Evolutionary conservation across 345 rosid genomes (phyloP).

Genomic region (Dipteronia sinensis): DNA sequence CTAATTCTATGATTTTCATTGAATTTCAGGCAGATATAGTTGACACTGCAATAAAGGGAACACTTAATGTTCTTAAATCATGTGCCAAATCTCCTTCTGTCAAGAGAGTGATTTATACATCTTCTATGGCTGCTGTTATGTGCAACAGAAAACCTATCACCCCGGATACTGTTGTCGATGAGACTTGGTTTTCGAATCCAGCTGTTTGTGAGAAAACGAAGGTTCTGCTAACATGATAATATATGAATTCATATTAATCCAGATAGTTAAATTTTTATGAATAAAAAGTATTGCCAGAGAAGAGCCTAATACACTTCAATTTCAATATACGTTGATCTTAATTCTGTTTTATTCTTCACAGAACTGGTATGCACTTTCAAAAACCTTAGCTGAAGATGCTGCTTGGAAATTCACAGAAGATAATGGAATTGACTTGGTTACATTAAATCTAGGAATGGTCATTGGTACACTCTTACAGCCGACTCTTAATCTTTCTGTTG

Average conservation of each 20-base stretch:
- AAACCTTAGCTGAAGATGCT: constrained; percentile 48
- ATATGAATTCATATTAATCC: background rate
- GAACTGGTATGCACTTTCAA: constrained; percentile 45
- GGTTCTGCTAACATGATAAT: constrained; percentile 18
- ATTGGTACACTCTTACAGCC: constrained; percentile 51
- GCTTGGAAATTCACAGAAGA: constrained; percentile 47
- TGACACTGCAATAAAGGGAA: background rate
- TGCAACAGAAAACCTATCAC: constrained; percentile 31
- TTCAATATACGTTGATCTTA: background rate
- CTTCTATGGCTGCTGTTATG: constrained; percentile 46
- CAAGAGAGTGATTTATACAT: constrained; percentile 54
- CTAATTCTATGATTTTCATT: background rate
- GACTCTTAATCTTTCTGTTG: constrained; percentile 30
- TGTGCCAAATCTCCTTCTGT: constrained; percentile 31
- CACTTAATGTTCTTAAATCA: constrained; percentile 17
- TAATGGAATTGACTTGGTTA: constrained; percentile 44
- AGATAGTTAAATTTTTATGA: background rate
- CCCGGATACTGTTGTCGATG: constrained; percentile 42
- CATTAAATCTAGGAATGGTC: constrained; percentile 39
- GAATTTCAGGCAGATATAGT: background rate
- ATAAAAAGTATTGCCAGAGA: background rate
- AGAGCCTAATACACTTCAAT: background rate
- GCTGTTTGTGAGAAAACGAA: constrained; percentile 26
- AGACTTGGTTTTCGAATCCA: constrained; percentile 52
- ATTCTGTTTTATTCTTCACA: constrained; percentile 16